Evolutionary conservation across 192 early-diverging fungal species (phyloP).

Genomic region (Rhizophlyctis rosea): DNA sequence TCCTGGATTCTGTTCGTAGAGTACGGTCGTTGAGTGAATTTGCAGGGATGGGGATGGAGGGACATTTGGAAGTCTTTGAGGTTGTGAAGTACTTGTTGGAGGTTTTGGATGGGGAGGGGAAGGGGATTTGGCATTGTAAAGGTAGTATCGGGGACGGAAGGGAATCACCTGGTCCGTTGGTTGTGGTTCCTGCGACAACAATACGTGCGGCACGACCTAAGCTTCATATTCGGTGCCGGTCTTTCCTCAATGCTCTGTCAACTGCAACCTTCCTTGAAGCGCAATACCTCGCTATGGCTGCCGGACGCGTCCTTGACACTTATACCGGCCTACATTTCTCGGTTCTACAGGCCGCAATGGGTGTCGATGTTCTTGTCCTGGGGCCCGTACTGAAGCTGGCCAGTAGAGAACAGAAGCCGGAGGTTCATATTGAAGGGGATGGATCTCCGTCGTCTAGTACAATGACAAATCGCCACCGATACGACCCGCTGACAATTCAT

Average conservation of each 20-base stretch:
- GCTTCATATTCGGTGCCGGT: constrained; percentile 8
- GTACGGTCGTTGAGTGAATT: background rate
- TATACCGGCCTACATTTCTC: constrained; percentile 37
- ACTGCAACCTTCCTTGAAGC: constrained; percentile 18
- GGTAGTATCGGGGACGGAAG: too few species aligned
- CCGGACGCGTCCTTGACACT: constrained; percentile 31
- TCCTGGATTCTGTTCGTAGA: background rate
- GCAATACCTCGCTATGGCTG: constrained; percentile 25
- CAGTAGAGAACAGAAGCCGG: background rate
- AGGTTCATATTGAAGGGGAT: background rate
- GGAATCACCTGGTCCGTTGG: background rate
- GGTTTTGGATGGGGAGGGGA: constrained; percentile 5
- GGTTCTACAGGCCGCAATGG: constrained; percentile 23
- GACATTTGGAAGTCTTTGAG: background rate
- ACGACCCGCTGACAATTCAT: too few species aligned
- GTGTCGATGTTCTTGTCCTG: constrained; percentile 25
- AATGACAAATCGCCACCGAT: too few species aligned
- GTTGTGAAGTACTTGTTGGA: constrained; percentile 6
- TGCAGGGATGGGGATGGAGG: background rate
- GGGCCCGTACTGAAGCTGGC: background rate
- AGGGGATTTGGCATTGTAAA: constrained; percentile 9
- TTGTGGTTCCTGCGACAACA: background rate
- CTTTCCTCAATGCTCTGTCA: constrained; percentile 8
- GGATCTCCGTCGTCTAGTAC: background rate
- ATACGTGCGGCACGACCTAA: constrained; percentile 1